Evolutionary conservation across 441 rosid species (phyloP).

Genomic region (Adansonia gregorii): DNA sequence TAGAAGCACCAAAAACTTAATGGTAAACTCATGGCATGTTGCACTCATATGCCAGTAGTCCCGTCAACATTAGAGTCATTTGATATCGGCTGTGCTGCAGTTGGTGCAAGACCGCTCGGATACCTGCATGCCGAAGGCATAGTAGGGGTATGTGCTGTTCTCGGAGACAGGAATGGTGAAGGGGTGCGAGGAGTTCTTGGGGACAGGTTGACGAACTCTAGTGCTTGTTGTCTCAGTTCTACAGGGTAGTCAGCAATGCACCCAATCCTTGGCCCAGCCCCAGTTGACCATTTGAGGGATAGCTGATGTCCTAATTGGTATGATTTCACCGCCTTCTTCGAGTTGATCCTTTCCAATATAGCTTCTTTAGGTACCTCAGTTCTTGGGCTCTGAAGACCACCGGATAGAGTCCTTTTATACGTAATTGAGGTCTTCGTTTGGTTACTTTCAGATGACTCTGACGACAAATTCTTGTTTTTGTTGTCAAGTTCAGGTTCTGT

Average conservation of each 20-base stretch:
- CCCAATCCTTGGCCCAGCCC: conserved; percentile 93
- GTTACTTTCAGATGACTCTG: conserved; percentile 32
- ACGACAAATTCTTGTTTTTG: conserved; percentile 30
- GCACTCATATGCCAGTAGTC: neutral
- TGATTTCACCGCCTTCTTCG: conserved; percentile 71
- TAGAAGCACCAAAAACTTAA: neutral
- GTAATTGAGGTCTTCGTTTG: conserved; percentile 32
- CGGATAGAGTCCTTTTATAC: conserved; percentile 80
- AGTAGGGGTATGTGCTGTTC: conserved; percentile 30
- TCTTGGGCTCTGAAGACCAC: conserved; percentile 77
- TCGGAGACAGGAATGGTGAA: conserved; percentile 53
- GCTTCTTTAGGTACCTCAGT: conserved; percentile 59
- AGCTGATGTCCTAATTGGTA: conserved; percentile 84
- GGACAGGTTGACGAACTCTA: conserved; percentile 80
- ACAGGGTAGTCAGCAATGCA: conserved; percentile 88
- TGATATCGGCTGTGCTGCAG: neutral
- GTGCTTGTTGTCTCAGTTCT: conserved; percentile 71
- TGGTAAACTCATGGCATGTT: neutral
- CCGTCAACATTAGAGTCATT: conserved; percentile 11
- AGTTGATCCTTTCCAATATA: conserved; percentile 78
- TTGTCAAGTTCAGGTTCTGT: conserved; percentile 30
- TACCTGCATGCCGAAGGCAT: conserved; percentile 31
- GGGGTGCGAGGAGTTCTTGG: conserved; percentile 50
- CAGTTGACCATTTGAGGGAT: conserved; percentile 80
- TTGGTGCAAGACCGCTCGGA: neutral